Base-by-base conservation (phyloP, 805 yeast genomes). In the Priceomyces melissophilus region DNA sequence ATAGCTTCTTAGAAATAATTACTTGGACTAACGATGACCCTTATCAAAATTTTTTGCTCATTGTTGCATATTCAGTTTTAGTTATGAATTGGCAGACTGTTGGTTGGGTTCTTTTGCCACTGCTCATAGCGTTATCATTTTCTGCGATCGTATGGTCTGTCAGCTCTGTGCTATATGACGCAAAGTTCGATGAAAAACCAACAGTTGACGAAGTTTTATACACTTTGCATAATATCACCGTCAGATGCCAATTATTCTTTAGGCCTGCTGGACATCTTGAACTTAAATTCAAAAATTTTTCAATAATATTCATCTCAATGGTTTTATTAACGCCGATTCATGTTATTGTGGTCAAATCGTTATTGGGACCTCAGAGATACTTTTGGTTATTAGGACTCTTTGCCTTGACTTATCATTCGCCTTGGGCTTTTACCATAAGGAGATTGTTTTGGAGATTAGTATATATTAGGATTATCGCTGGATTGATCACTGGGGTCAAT, bases 11-110 rank as follows among this genome's bases (percentile, higher is more conserved):
- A 12, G 73, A 73, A 30, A 54, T 73, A 10, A 44, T 76, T 14
- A 76, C 82, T 1, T 78, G 83, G 83, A 76, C 83, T 1, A 75
- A 75, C 43, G 72, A 65, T 3, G 76, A 75, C 40, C 69, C 72
- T 8, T 75, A 72, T 47, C 62, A 62, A 44, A 78, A 76, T 48
- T 67, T 75, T 41, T 50, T 76, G 5, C 29, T 68, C 1, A 59
- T 75, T 26, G 67, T 67, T 3, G 44, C 53, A 1, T 72, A 69
- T 46, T 60, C 71, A 10, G 57, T 65, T 26, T 25, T 68, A 1
- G 67, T 75, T 10, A 47, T 66, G 50, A 67, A 74, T 46, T 76
- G 82, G 82, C 42, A 56, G 3, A 30, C 52, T 8, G 43, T 72
- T 16, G 55, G 68, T 17, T 43, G 54, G 29, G 48, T 69, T 25